Base-by-base conservation (phyloP, 2,329 filamentous ascomycete genomes). In the Byssothecium circinans region DNA sequence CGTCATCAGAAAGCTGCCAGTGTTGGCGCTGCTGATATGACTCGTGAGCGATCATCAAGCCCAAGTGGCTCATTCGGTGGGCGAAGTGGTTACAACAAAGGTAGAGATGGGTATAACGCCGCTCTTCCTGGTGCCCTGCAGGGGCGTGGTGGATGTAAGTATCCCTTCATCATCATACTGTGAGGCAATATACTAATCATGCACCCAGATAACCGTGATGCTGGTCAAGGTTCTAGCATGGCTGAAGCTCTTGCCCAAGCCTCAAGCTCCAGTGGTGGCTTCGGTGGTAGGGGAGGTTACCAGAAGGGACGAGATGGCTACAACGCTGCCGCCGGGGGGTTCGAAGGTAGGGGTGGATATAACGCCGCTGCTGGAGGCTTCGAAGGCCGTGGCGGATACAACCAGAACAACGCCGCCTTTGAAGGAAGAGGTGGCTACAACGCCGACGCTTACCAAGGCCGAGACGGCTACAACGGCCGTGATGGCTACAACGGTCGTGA, bases 41-140 rank as follows among this genome's bases (percentile, higher is more conserved):
- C 45, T 25, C 52, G 49, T 18, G 61, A 69, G 19, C 63, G 66
- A 14, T 68, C 65, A 12, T 54, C 60, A 19, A 69, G 66, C 45
- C 64, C 67, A 1, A 56, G 57, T 20, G 60, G 64, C 20, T 59
- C 62, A 11, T 70, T 67, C 37, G 51, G 56, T 11, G 63, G 65
- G 8, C 58, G 66, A 38, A 58, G 63, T 8, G 66, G 66, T 0
- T 69, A 69, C 42, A 65, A 68, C 30, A 54, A 58, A n/a, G 68
- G 68, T 8, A 60, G 67, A 20, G 65, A 67, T 40, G 67, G 67
- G n/a, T 70, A 69, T 43, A 70, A 70, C 39, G 53, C 60, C 10
- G 49, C 58, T 14, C 48, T 61, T n/a, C 62, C 64, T 4, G 57
- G 60, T 15, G 61, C 58, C 23, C 45, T 65, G 2, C 62, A 65